A percentile compares a stretch with the other conserved stretches of the same genome.
Conservation (phyloP, 805 yeast genomes). For the Jamesozyma spencerorum region DNA sequence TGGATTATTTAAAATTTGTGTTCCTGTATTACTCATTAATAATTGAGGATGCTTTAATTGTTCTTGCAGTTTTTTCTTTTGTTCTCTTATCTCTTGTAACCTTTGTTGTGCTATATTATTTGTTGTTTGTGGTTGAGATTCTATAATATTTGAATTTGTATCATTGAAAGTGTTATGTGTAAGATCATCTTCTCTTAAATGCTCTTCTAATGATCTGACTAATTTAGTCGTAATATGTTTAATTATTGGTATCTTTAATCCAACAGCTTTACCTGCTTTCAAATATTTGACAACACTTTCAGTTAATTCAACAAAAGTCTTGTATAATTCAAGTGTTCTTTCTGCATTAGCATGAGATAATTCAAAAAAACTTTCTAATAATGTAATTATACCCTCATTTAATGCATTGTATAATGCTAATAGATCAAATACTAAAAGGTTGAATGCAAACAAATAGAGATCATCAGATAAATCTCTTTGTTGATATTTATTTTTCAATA, state of each 20-base stretch:
- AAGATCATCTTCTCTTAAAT: constrained; percentile 67
- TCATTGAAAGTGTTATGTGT: constrained; percentile 15
- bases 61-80: constrained; percentile 24
- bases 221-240: constrained; percentile 95
- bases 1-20: constrained; percentile 27
- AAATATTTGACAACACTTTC: constrained; percentile 79
- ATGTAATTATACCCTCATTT: constrained; percentile 91
- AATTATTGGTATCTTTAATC: constrained; percentile 87
- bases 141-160: neutral
- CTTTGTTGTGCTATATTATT: constrained; percentile 23
- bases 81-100: constrained; percentile 28
- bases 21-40: constrained; percentile 17
- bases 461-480: constrained; percentile 82
- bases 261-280: constrained; percentile 84
- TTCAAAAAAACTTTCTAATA: constrained; percentile 91
- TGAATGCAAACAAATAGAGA: constrained; percentile 70
- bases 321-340: constrained; percentile 75
- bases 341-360: constrained; percentile 81
- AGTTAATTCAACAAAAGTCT: constrained; percentile 76
- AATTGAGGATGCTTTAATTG: constrained; percentile 27
- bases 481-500: constrained; percentile 63
- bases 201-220: constrained; percentile 78
- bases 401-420: constrained; percentile 78
- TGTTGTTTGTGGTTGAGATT: neutral
- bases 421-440: constrained; percentile 83